A percentile compares a stretch with the other conserved stretches of the same genome.
phyloP scores from a whole-genome alignment of 805 yeast species.

The Candida dajiaensis region DNA sequence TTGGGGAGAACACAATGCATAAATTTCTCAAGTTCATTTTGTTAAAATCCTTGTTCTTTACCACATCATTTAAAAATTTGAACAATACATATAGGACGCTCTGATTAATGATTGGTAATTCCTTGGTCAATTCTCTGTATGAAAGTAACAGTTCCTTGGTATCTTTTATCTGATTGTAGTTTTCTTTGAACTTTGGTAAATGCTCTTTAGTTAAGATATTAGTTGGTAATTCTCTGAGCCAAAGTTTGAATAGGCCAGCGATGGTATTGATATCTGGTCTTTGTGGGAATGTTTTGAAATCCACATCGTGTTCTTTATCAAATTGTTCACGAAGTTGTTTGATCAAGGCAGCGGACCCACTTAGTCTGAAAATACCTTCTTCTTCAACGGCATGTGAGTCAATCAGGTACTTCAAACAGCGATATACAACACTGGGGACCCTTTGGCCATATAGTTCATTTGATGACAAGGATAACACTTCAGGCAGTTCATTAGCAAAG shows the following conservation, averaged over 20 bases:
- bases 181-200: conserved; percentile 33
- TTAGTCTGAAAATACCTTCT: conserved; percentile 86
- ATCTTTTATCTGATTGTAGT: conserved; percentile 27
- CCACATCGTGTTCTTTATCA: conserved; percentile 63
- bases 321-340: conserved; percentile 62
- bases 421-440: conserved; percentile 66
- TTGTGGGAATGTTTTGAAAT: conserved; percentile 40
- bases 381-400: conserved; percentile 69
- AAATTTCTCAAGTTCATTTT: conserved; percentile 81
- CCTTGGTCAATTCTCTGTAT: conserved; percentile 27
- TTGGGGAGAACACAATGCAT: conserved; percentile 79
- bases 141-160: conserved; percentile 24
- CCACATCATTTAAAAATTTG: conserved; percentile 58
- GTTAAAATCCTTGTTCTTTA: conserved; percentile 54
- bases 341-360: conserved; percentile 80
- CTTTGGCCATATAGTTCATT: conserved; percentile 37
- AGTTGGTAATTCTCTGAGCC: conserved; percentile 69
- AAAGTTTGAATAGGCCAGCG: conserved; percentile 79
- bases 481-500: conserved; percentile 60
- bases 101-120: conserved; percentile 48
- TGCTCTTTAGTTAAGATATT: conserved; percentile 57
- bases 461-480: conserved; percentile 47
- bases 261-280: conserved; percentile 73
- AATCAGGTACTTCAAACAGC: conserved; percentile 67
- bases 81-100: conserved; percentile 62